Evolutionary conservation across 2,329 filamentous ascomycete genomes (phyloP).

Genomic region (Aspergillus bombycis): DNA sequence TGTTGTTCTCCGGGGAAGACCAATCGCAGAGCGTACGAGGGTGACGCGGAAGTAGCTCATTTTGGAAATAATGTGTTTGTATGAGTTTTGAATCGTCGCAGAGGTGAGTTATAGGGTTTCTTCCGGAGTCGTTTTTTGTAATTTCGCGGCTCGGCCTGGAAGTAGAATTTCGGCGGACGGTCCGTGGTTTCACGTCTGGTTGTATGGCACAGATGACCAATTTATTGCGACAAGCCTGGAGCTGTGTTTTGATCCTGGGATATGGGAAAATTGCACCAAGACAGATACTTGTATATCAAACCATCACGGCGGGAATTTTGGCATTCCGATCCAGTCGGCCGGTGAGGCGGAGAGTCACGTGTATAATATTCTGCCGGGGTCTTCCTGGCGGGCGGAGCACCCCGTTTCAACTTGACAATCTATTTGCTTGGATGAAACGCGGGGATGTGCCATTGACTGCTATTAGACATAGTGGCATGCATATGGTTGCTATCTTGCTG

Average conservation of each 20-base stretch:
- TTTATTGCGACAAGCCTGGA: neutral
- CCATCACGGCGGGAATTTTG: constrained; percentile 21
- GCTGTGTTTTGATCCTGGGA: neutral
- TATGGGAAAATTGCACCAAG: neutral
- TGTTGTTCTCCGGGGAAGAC: constrained; percentile 76
- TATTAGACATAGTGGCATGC: neutral
- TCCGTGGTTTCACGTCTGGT: neutral
- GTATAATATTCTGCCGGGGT: constrained; percentile 22
- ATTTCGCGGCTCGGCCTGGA: neutral
- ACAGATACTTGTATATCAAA: constrained; percentile 2
- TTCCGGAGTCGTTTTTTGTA: neutral
- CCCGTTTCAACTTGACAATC: constrained; percentile 2
- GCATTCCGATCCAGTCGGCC: constrained; percentile 17
- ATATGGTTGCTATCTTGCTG: neutral
- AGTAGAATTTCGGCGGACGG: too few species aligned
- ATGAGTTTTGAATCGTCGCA: neutral
- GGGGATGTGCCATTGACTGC: neutral
- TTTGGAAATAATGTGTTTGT: constrained; percentile 10
- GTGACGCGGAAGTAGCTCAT: constrained; percentile 92
- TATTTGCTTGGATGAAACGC: neutral
- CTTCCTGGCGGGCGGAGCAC: constrained; percentile 1
- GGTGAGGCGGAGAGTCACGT: constrained; percentile 39
- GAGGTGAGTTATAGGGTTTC: constrained; percentile 1
- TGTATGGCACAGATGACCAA: neutral
- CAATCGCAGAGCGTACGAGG: constrained; percentile 85